Conservation (phyloP, 179 eudicot genomes). For the Pouteria campechiana region DNA sequence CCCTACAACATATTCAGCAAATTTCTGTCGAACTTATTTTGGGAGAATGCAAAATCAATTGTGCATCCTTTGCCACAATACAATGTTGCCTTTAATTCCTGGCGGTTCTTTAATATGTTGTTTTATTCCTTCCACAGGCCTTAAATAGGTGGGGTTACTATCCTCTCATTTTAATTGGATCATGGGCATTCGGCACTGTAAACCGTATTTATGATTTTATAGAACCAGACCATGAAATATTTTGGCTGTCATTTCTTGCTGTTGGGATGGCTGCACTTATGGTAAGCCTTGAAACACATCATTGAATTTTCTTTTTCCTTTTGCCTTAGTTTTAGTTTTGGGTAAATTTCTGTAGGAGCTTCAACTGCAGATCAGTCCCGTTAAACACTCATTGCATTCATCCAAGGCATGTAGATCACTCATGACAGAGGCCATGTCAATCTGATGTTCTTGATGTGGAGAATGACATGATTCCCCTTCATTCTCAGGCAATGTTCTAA, state of each 20-base stretch:
- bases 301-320: not conserved
- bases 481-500: not conserved
- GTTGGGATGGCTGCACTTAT: constrained; percentile 93
- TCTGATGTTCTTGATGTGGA: not conserved
- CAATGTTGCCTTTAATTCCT: no score
- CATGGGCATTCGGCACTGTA: constrained; percentile 94
- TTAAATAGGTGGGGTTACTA: constrained; percentile 95
- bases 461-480: not conserved
- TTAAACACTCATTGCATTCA: no score
- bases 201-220: constrained; percentile 88
- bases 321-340: not conserved
- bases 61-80: no score
- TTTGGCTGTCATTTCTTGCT: constrained; percentile 94
- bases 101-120: no score
- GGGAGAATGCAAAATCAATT: no score
- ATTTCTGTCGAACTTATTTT: no score
- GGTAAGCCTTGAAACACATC: constrained; percentile 28
- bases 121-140: constrained; percentile 46
- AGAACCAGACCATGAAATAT: constrained; percentile 84
- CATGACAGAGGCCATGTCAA: no score
- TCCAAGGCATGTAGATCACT: no score
- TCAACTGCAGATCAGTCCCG: no score
- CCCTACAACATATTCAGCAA: no score
- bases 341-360: not conserved
- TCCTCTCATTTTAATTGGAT: constrained; percentile 93